Base-by-base conservation (phyloP, 1,284 basidiomycete genomes). In the Malassezia obtusa region DNA sequence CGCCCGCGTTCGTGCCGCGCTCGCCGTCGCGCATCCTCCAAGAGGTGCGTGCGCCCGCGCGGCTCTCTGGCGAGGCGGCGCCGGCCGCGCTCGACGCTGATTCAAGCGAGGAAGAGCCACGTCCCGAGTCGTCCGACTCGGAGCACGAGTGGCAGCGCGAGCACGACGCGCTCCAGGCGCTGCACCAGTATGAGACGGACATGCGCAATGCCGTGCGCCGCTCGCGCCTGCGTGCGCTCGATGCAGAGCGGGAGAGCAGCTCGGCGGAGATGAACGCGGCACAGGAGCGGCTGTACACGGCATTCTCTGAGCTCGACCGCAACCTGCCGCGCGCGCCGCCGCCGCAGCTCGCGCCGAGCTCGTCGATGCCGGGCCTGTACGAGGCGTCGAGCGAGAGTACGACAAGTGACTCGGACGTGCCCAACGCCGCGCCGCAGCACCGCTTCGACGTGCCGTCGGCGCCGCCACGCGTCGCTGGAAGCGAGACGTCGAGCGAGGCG, bases 121-220 rank as follows among this genome's bases (percentile, higher is more conserved):
- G 45, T 24, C 11, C 40, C 10, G 40, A 32, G 7, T 38, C 48
- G 9, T 33, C 31, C 1, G 35, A 50, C 24, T 55, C 52, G 2
- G 47, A 49, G 15, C 9, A 38, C 7, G 52, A 55, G 17, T 50
- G 52, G 47, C 31, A 35, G 43, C n/a, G 22, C 1, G 52, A 55
- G 31, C 47, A 55, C 40, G 40, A 49, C 24, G 52, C 52, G 4
- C 37, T 45, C 7, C 19, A 49, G 1, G 40, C 47, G 14, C 38
- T 55, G 8, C 36, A 45, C 9, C 48, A 38, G 12, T 49, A 55
- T 19, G 52, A 55, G 30, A 28, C 26, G n/a, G 46, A 49, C 6
- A 45, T 49, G 52, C 47, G 25, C 10, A n/a, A 33, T 6, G 41
- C 49, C 11, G n/a, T 44, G n/a, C 41, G 40, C 10, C 14, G 35